Conservation (phyloP, 768 basidiomycete species). For the Leccinum uliginosum region DNA sequence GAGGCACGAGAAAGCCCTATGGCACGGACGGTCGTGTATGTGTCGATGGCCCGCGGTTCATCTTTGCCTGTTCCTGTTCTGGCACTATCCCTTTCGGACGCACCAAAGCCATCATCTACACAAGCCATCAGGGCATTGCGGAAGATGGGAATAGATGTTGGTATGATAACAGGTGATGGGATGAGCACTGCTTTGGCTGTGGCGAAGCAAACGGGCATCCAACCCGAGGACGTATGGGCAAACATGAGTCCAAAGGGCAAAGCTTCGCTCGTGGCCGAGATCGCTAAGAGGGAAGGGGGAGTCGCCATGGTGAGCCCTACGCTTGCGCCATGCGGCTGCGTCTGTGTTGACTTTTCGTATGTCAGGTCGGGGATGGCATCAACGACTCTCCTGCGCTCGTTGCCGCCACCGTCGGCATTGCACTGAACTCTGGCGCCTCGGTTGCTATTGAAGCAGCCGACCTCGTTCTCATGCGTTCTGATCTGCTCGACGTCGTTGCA, state of each 20-base stretch:
- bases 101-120: conserved; percentile 78
- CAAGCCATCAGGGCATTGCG: conserved; percentile 79
- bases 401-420: conserved; percentile 94
- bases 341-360: not conserved
- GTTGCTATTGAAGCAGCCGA: conserved; percentile 98
- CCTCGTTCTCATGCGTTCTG: conserved; percentile 95
- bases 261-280: conserved; percentile 74
- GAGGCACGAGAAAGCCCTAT: conserved; percentile 63
- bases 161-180: conserved; percentile 93
- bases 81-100: conserved; percentile 82
- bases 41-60: conserved; percentile 51
- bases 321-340: not conserved
- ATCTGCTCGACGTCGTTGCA: conserved; percentile 95
- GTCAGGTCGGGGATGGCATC: conserved; percentile 95
- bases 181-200: conserved; percentile 82
- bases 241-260: conserved; percentile 96
- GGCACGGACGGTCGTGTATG: conserved; percentile 86
- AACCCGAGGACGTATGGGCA: conserved; percentile 79
- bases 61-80: conserved; percentile 55
- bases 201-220: conserved; percentile 87
- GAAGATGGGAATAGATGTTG: conserved; percentile 88
- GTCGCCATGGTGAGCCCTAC: conserved; percentile 81
- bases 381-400: conserved; percentile 98
- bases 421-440: conserved; percentile 92
- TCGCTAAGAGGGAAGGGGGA: conserved; percentile 69